Evolutionary conservation across 2,329 filamentous ascomycete species (phyloP).

Genomic region (Colletotrichum sp.): DNA sequence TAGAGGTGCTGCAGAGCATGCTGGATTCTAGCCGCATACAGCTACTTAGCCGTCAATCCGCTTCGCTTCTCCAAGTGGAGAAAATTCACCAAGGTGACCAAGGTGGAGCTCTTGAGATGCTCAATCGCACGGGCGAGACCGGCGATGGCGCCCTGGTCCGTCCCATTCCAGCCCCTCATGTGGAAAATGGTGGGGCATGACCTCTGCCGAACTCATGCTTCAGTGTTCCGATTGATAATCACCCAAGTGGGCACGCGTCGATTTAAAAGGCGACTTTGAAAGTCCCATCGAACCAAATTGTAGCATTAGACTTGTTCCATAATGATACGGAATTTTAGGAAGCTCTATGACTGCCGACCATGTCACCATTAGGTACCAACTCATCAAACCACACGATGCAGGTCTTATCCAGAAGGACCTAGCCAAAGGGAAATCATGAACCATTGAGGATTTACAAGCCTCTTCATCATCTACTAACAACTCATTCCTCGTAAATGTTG

Average conservation of each 20-base stretch:
- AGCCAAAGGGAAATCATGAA: neutral
- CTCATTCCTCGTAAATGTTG: slow-evolving; percentile 31
- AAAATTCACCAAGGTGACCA: neutral
- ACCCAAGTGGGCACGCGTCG: neutral
- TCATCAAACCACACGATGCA: neutral
- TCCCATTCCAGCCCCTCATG: slow-evolving; percentile 1
- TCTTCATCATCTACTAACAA: neutral
- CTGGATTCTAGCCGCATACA: neutral
- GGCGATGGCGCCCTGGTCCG: neutral
- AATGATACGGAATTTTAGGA: neutral
- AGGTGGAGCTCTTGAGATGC: neutral
- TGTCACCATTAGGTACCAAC: neutral
- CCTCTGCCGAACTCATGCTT: neutral
- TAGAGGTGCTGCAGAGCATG: slow-evolving; percentile 13
- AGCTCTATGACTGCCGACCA: neutral
- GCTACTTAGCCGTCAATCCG: neutral
- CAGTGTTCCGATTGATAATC: neutral
- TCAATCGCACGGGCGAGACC: slow-evolving; percentile 4
- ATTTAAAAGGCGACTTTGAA: neutral
- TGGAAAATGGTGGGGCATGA: slow-evolving; percentile 1
- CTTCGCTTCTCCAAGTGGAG: neutral
- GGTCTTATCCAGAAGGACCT: neutral
- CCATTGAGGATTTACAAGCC: accelerated
- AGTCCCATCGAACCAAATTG: neutral
- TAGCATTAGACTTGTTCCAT: neutral